Base-by-base conservation (phyloP, 805 yeast genomes). In the Candida odintsovae region DNA sequence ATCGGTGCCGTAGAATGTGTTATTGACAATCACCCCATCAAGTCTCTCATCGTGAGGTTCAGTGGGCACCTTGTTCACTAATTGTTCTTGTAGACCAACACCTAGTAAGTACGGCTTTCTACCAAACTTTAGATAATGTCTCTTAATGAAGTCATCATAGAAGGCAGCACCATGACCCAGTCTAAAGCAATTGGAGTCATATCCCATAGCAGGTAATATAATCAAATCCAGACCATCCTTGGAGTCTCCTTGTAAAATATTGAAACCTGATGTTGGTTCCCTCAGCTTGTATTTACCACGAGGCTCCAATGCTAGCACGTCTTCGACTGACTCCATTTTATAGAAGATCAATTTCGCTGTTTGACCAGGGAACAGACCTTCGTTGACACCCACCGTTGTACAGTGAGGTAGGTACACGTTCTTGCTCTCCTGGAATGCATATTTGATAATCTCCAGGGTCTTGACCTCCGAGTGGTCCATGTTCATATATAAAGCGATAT, bases 161-260 rank as follows among this genome's bases (percentile, higher is more conserved):
- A 78, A 90, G 0, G 97, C 99, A 6, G 83, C 92, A 1, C 99
- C 99, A 61, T 89, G 95, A 1, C 99, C 99, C 44, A 92, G 61
- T 45, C 99, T 63, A 21, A 53, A 43, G 6, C 60, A 56, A 12
- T 59, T 52, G 12, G 33, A 52, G 1, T 86, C 75, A 63, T 87
- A 90, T 1, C 87, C 96, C 2, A 92, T 83, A 0, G 95, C 97
- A 0, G 98, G 98, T 0, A 92, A 71, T 7, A 92, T 65, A 7
- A 92, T 67, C 10, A 92, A 56, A 54, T 92, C 97, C 20, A 92
- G 65, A 0, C 78, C 80, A 3, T 52, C 58, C 1, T 57, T 43
- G 11, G 59, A 61, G 6, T 42, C 41, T 3, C 42, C 50, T 10
- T 48, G 21, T 48, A 70, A 66, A 11, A 54, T 28, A 19, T 56